Base-by-base conservation (phyloP, 768 basidiomycete species). In the Hypholoma sublateritium region DNA sequence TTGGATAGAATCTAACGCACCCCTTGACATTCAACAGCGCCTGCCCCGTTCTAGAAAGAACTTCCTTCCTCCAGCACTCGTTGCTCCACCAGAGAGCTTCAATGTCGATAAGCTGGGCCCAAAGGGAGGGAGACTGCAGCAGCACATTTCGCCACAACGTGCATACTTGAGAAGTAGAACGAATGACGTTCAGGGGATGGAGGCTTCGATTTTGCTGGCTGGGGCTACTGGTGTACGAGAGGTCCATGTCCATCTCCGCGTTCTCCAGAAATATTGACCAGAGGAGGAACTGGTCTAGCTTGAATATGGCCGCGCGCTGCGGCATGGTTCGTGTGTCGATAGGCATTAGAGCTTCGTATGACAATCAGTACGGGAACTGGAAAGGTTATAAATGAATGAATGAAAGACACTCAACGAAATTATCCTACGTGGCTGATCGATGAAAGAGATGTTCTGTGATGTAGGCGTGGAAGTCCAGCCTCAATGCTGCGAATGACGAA, bases 71-170 rank as follows among this genome's bases (percentile, higher is more conserved):
- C 53, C 57, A 58, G n/a, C 37, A 42, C 4, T 7, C 35, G 21
- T 61, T 28, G 14, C 54, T 17, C 35, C 45, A 44, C 9, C 36
- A 35, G 19, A 58, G 46, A 1, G 48, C 57, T 11, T 56, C 45
- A 4, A 58, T 39, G 13, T 61, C 56, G 34, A 56, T 52, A 22
- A 56, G 37, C n/a, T 45, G 44, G 8, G 49, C 60, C 60, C 60
- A 58, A 4, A 58, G 25, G 3, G 60, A 53, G 11, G 59, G 50
- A 12, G 56, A 28, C 8, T 53, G 12, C 0, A 61, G n/a, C 3
- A 58, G 14, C 2, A 53, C 22, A 3, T 24, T 28, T 5, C 57
- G 57, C 59, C 57, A 59, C 12, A 32, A 17, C 9, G 37, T 21
- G 35, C 60, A 61, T 1, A 62, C 50, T 16, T 59, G 55, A 16